A percentile compares a stretch with the other conserved stretches of the same genome.
phyloP scores from a whole-genome alignment of 805 yeast genomes.

The Lipomyces chichibuensis region DNA sequence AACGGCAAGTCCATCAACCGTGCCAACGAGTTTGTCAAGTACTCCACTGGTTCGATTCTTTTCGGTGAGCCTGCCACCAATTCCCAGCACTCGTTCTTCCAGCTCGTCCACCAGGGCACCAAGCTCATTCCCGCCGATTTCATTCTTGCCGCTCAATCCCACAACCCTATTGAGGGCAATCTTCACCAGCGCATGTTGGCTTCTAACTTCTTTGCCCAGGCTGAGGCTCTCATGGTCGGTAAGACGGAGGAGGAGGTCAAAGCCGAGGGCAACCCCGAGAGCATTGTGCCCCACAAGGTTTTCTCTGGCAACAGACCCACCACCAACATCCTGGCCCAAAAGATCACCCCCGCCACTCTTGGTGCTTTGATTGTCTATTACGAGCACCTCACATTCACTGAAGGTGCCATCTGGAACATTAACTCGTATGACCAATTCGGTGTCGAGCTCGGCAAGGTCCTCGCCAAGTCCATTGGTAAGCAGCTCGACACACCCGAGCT shows the following conservation, averaged over 20 bases:
- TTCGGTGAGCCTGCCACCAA: conserved; percentile 99
- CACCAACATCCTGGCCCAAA: conserved; percentile 92
- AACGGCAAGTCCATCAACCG: conserved; percentile 98
- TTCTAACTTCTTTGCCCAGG: conserved; percentile 98
- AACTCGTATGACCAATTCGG: conserved; percentile 99
- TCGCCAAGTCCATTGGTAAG: conserved; percentile 92
- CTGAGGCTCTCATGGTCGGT: conserved; percentile 97
- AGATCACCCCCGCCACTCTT: conserved; percentile 93
- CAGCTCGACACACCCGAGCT: conserved; percentile 70
- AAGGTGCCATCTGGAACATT: conserved; percentile 99
- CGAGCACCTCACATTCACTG: conserved; percentile 95
- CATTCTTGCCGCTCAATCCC: conserved; percentile 95
- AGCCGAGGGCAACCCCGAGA: conserved; percentile 80
- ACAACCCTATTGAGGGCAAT: conserved; percentile 93
- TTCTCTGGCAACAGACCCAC: conserved; percentile 99
- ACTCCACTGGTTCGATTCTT: conserved; percentile 92
- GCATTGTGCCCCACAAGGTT: conserved; percentile 89
- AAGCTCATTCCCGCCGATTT: conserved; percentile 96
- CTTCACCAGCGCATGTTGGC: conserved; percentile 97
- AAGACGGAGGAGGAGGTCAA: conserved; percentile 77
- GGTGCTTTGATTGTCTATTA: conserved; percentile 98
- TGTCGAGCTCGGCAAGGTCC: conserved; percentile 96
- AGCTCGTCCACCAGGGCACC: conserved; percentile 98
- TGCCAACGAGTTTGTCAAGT: conserved; percentile 85
- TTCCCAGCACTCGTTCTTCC: conserved; percentile 99